Evolutionary conservation across 2,329 filamentous ascomycete species (phyloP), one percentile per base, ranked within the genome.

Genomic region (Aureobasidium sp.): DNA sequence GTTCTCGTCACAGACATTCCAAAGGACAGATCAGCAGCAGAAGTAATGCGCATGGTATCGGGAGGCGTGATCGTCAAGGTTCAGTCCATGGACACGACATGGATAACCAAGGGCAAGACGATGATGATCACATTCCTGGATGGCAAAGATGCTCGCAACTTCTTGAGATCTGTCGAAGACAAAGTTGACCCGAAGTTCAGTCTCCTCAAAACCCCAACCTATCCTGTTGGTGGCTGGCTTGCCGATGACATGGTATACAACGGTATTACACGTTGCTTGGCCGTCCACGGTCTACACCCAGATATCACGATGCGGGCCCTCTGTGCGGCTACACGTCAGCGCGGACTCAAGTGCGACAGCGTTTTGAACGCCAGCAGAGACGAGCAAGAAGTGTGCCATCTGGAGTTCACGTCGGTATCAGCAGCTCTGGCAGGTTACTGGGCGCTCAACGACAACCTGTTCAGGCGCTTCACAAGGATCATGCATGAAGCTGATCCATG

Each of bases 51-150:
- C 29, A 39, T 47, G 26, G 50, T 61, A 4, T 44, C 17, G 0
- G 59, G 59, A 27, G 59, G 59, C 39, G 12, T 47, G 5, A 37
- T 61, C 17, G 24, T 53, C 37, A 41, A 48, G 9, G 24, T 61
- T 20, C 32, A 41, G 13, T 3, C 12, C 12, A 53, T 61, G 48
- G 9, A 53, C 5, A 61, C 57, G 6, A 32, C 27, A 10, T 29
- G 46, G 4, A 32, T 36, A 13, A 44, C 29, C 12, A 32, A 39
- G 39, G 37, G 43, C 39, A 36, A 39, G 15, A 53, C 24, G 15
- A 50, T 53, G 32, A 34, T 53, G 15, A 61, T 61, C 29, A 61
- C 50, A 6, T 61, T 61, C 17, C 9, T 61, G 20, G 20, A 43
- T 2, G 57, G 26, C 10, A n/a, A 34, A 4, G 46, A 44, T 27